phyloP scores from a whole-genome alignment of 2,329 filamentous ascomycete genomes.

The Sordariomycetes sp. region DNA sequence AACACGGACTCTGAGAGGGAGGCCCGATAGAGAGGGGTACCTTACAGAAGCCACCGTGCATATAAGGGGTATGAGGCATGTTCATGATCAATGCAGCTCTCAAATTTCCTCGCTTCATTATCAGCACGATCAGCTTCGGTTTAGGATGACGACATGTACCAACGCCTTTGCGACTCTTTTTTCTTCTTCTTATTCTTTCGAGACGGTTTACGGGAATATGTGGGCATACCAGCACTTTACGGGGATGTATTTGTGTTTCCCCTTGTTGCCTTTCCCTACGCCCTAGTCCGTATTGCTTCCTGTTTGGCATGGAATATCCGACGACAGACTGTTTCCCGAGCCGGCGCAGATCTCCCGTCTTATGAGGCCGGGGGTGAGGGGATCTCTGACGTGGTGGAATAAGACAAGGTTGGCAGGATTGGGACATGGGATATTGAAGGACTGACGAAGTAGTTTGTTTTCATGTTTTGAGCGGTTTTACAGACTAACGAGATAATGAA shows the following conservation, averaged over 20 bases:
- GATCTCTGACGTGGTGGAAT: too few species aligned
- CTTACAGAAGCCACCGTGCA: too few species aligned
- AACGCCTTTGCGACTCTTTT: not conserved
- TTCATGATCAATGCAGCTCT: too few species aligned
- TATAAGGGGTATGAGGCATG: too few species aligned
- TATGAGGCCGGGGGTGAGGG: too few species aligned
- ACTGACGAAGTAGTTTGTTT: not conserved
- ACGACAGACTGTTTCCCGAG: not conserved
- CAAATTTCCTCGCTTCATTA: not conserved
- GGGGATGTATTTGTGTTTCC: not conserved
- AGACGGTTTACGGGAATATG: not conserved
- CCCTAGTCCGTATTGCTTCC: not conserved
- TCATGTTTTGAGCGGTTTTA: not conserved
- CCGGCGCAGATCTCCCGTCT: not conserved
- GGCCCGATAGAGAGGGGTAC: not conserved
- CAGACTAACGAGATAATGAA: not conserved
- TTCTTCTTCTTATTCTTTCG: too few species aligned
- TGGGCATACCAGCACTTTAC: not conserved
- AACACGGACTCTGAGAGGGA: conserved; percentile 3
- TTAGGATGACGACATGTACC: not conserved
- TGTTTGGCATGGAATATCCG: not conserved
- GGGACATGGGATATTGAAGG: not conserved
- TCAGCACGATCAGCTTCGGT: not conserved
- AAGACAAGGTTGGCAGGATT: not conserved
- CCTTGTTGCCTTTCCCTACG: not conserved